A percentile compares a stretch with the other conserved stretches of the same genome.
These are phyloP conservation scores for Diutina sp. DNA, from an alignment of 1,139 yeast species.

Conservation along the genomic window DNA sequence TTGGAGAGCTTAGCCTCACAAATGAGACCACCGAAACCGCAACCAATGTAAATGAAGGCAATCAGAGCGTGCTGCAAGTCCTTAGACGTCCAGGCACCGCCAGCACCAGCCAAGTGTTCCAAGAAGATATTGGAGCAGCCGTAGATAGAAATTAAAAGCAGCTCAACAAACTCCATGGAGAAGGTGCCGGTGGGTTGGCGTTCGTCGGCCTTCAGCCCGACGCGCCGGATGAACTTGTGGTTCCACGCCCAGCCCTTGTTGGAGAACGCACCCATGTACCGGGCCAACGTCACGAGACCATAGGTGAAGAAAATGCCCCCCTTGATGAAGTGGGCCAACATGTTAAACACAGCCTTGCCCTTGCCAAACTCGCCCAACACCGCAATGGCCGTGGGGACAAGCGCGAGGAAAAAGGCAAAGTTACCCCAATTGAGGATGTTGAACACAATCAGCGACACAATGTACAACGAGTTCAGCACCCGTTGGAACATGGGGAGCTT, in stretches of 20 bases:
- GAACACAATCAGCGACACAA: conserved; percentile 23
- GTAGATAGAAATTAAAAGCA: conserved; percentile 67
- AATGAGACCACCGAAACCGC: conserved; percentile 83
- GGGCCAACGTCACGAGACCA: conserved; percentile 66
- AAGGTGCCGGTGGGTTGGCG: conserved; percentile 41
- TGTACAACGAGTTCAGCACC: conserved; percentile 20
- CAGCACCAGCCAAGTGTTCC: conserved; percentile 68
- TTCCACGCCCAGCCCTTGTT: conserved; percentile 92
- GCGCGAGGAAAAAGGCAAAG: conserved; percentile 45
- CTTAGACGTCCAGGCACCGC: conserved; percentile 80
- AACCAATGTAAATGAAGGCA: conserved; percentile 88
- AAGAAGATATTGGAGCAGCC: conserved; percentile 81
- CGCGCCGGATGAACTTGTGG: conserved; percentile 23
- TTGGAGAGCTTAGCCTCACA: conserved; percentile 45
- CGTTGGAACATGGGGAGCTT: conserved; percentile 6
- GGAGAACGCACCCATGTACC: conserved; percentile 75
- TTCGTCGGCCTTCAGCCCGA: not conserved
- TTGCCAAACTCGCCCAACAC: conserved; percentile 60
- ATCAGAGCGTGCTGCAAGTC: conserved; percentile 92
- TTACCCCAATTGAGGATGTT: conserved; percentile 51
- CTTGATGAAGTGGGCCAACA: conserved; percentile 90
- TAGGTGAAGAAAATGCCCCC: conserved; percentile 78
- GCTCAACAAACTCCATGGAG: conserved; percentile 81
- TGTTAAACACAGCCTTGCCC: conserved; percentile 55
- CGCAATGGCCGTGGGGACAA: conserved; percentile 65